Evolutionary conservation across 768 basidiomycete species (phyloP).

Genomic region (Tephrocybe sp.): DNA sequence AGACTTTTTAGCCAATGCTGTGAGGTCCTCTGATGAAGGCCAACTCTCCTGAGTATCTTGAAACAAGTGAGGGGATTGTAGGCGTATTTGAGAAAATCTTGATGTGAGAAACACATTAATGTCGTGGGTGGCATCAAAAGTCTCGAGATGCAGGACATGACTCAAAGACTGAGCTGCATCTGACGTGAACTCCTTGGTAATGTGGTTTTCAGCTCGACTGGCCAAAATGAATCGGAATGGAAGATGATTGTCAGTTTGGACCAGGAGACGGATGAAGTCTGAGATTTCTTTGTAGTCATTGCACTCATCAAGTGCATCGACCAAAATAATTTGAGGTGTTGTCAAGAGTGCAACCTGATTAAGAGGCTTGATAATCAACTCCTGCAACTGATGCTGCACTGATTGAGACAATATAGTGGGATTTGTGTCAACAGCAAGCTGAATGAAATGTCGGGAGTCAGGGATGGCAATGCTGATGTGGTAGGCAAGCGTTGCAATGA

Average conservation of each 20-base stretch:
- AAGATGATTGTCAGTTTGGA: not conserved
- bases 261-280: not conserved
- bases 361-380: not conserved
- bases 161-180: not conserved
- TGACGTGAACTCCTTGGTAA: not conserved
- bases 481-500: constrained; percentile 2
- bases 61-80: not conserved
- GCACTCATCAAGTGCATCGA: not conserved
- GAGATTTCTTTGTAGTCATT: not conserved
- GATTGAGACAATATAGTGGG: not conserved
- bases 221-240: constrained; percentile 2
- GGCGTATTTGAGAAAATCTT: not conserved
- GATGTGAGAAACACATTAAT: not conserved
- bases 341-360: not conserved
- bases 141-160: not conserved
- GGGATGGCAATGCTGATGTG: not conserved
- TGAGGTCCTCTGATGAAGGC: not conserved
- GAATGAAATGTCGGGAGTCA: not conserved
- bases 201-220: not conserved
- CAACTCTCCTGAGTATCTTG: not conserved
- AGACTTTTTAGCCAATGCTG: constrained; percentile 3
- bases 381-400: not conserved
- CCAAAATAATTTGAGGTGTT: not conserved
- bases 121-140: not conserved
- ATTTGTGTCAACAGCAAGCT: not conserved